phyloP scores from a whole-genome alignment of 345 rosid species.

The Gossypioides kirkii region DNA sequence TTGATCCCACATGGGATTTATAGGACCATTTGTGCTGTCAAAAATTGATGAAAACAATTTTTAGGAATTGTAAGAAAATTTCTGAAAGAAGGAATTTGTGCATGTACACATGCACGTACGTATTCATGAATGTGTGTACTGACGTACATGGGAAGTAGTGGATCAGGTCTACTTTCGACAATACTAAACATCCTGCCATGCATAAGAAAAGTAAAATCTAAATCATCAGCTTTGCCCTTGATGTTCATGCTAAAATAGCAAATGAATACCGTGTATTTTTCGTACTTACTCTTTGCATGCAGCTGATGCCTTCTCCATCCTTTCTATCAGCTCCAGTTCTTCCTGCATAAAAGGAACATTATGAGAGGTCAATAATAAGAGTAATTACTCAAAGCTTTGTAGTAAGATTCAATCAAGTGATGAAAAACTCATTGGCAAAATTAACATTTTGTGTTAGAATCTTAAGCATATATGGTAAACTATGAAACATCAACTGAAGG shows the following conservation, averaged over 20 bases:
- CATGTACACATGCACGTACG: too few relatives aligned
- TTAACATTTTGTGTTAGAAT: neutral
- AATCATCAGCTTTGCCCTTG: constrained; percentile 1
- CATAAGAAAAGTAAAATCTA: constrained; percentile 3
- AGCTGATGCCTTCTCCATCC: constrained; percentile 61
- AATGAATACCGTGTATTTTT: neutral
- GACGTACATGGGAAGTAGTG: constrained; percentile 60
- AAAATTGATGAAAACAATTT: neutral
- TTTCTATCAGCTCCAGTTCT: constrained; percentile 74
- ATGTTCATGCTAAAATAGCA: neutral
- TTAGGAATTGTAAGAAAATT: neutral
- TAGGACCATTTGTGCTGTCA: constrained; percentile 66
- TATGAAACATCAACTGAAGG: neutral
- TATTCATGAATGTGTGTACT: neutral
- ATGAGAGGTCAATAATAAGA: neutral
- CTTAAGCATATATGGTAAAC: neutral
- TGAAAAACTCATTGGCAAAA: neutral
- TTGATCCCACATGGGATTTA: constrained; percentile 70
- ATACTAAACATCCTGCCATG: constrained; percentile 45
- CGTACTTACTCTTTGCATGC: constrained; percentile 64
- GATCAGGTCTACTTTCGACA: constrained; percentile 64
- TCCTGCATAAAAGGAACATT: constrained; percentile 39
- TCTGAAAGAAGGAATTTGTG: neutral
- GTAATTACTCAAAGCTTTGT: neutral
- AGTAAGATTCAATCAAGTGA: neutral